Percentiles rank a stretch among this genome's conserved stretches.
phyloP scores from a whole-genome alignment of 371 early-diverging fungal genomes.

The Dichotomocladium elegans region DNA sequence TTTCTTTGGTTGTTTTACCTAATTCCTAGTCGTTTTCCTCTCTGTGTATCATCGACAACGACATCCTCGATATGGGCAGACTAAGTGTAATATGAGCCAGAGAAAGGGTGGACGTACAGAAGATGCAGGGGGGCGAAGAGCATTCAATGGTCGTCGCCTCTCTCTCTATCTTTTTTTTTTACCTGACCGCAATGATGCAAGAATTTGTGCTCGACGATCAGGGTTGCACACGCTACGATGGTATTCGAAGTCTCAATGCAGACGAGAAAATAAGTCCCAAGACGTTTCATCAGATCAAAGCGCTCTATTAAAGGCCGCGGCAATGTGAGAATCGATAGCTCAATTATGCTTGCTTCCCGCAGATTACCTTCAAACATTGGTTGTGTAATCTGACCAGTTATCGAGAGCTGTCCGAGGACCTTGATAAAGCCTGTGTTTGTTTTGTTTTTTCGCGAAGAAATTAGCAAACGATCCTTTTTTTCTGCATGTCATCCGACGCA shows the following conservation, averaged over 20 bases:
- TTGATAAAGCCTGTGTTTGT: conserved; percentile 5
- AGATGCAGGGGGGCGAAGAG: too few species aligned
- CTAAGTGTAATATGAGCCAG: conserved; percentile 8
- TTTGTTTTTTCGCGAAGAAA: too few species aligned
- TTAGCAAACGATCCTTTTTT: too few species aligned
- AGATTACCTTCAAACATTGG: conserved; percentile 53
- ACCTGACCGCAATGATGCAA: conserved; percentile 80
- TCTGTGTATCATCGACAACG: conserved; percentile 83
- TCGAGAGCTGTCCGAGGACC: conserved; percentile 4
- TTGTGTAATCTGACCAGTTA: conserved; percentile 2
- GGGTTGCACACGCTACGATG: conserved; percentile 89
- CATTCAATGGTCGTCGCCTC: not conserved
- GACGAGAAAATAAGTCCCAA: conserved; percentile 62
- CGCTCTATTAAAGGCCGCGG: conserved; percentile 37
- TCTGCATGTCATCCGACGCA: not conserved
- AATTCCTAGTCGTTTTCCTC: conserved; percentile 79
- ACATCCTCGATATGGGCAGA: conserved; percentile 86
- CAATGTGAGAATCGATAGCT: not conserved
- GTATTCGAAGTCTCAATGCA: conserved; percentile 66
- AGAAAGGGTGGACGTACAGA: too few species aligned
- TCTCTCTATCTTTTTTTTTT: conserved; percentile 14
- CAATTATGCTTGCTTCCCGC: not conserved
- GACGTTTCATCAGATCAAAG: conserved; percentile 59
- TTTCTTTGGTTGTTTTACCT: conserved; percentile 11
- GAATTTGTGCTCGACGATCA: conserved; percentile 94